Percentiles rank a stretch among this genome's conserved stretches.
Conservation (phyloP, 2,329 filamentous ascomycete genomes). For the Aspergillus persii region DNA sequence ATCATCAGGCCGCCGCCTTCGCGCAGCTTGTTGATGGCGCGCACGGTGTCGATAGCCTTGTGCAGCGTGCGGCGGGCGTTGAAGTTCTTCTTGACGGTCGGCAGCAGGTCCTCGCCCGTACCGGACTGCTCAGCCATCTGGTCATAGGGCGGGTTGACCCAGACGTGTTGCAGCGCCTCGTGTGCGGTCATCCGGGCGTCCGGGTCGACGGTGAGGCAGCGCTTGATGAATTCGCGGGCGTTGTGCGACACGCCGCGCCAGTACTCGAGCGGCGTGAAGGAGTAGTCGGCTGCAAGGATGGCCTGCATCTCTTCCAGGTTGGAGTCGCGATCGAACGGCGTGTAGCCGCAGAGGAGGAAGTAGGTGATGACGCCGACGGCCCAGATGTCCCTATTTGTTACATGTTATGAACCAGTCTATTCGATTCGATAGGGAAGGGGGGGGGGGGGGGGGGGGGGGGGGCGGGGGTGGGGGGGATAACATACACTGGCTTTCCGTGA, state of each 20-base stretch:
- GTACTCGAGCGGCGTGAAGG: conserved; percentile 90
- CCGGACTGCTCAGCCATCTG: conserved; percentile 32
- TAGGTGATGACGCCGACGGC: conserved; percentile 98
- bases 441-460: background rate
- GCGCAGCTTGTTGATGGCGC: conserved; percentile 65
- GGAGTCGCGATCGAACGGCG: conserved; percentile 93
- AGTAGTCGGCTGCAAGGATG: conserved; percentile 94
- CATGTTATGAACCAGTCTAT: background rate
- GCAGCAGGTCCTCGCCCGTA: conserved; percentile 56
- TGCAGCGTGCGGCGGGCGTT: conserved; percentile 64
- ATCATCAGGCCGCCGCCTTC: conserved; percentile 62
- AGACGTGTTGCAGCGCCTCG: conserved; percentile 65
- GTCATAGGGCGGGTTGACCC: conserved; percentile 59
- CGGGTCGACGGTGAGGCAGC: conserved; percentile 88
- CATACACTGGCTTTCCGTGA: conserved; percentile 89
- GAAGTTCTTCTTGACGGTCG: conserved; percentile 69
- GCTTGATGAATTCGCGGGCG: conserved; percentile 87
- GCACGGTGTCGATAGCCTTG: conserved; percentile 66
- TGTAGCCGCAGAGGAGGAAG: conserved; percentile 96
- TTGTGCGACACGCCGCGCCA: conserved; percentile 88
- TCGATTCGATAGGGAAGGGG: too few species aligned
- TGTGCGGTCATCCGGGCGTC: conserved; percentile 86
- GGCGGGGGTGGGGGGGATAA: background rate
- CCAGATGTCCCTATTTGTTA: conserved; percentile 72
- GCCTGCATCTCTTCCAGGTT: conserved; percentile 99